phyloP scores from a whole-genome alignment of 148 eudicot species.

The Cornus florida region DNA sequence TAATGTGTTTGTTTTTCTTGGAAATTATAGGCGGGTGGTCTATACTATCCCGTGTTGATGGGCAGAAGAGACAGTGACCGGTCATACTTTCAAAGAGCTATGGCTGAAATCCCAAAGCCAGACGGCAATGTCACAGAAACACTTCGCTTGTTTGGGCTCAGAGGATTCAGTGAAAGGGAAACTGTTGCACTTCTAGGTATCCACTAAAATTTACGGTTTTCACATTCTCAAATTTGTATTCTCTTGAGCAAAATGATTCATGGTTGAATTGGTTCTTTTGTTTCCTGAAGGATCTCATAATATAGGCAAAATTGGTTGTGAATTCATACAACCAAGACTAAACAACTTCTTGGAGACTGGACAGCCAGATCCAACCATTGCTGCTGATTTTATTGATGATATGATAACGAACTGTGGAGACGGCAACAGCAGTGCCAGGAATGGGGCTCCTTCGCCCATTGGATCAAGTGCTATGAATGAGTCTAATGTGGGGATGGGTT shows the following conservation, averaged over 20 bases:
- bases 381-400: slow-evolving; percentile 32
- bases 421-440: not conserved
- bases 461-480: slow-evolving; percentile 23
- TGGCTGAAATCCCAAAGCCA: slow-evolving; percentile 32
- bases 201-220: not conserved
- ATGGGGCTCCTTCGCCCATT: slow-evolving; percentile 20
- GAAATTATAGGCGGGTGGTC: slow-evolving; percentile 26
- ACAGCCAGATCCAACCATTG: slow-evolving; percentile 37
- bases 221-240: not conserved
- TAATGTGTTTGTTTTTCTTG: not conserved
- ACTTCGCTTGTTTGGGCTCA: slow-evolving; percentile 25
- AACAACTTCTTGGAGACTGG: slow-evolving; percentile 31
- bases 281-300: slow-evolving; percentile 43
- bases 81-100: slow-evolving; percentile 27
- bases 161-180: slow-evolving; percentile 40
- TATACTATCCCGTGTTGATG: slow-evolving; percentile 35
- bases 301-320: slow-evolving; percentile 52
- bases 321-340: slow-evolving; percentile 34
- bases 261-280: not conserved
- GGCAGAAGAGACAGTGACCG: slow-evolving; percentile 33
- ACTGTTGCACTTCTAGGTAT: slow-evolving; percentile 38
- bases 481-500: not conserved
- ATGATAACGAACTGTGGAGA: slow-evolving; percentile 21
- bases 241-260: not conserved
- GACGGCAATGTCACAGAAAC: slow-evolving; percentile 22